phyloP scores from a whole-genome alignment of 1,284 basidiomycete genomes.

The Moniliophthora roreri region DNA sequence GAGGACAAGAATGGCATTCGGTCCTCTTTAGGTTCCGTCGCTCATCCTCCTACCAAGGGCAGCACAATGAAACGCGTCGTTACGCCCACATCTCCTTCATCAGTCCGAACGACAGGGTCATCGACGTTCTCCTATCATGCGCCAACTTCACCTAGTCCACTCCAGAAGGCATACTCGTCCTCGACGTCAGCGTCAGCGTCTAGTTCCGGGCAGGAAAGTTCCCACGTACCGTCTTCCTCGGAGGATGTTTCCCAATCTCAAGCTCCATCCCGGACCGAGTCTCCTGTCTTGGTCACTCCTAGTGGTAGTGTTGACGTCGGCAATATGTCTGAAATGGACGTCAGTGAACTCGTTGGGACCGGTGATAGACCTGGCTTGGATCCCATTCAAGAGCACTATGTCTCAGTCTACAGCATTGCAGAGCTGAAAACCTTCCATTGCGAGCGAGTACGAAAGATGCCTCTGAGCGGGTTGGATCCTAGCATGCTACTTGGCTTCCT shows the following conservation, averaged over 20 bases:
- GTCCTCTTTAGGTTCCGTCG: neutral
- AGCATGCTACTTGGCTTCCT: conserved; percentile 97
- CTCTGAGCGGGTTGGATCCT: conserved; percentile 87
- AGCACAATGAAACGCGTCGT: neutral
- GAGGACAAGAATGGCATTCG: neutral
- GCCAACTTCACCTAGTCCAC: conserved; percentile 55
- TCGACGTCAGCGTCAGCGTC: conserved; percentile 37
- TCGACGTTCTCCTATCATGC: conserved; percentile 44
- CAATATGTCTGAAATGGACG: conserved; percentile 32
- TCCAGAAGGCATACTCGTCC: conserved; percentile 57
- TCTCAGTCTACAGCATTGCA: conserved; percentile 43
- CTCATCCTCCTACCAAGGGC: conserved; percentile 1
- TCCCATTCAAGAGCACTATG: conserved; percentile 38
- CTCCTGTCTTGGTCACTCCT: conserved; percentile 16
- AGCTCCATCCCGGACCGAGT: conserved; percentile 10
- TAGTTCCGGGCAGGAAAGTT: conserved; percentile 27
- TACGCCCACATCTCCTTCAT: conserved; percentile 54
- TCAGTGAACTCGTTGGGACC: conserved; percentile 34
- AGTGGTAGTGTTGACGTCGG: conserved; percentile 25
- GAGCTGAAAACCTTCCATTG: conserved; percentile 92
- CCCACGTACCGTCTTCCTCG: conserved; percentile 21
- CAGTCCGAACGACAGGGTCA: conserved; percentile 51
- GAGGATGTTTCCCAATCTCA: conserved; percentile 5
- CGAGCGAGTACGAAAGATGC: conserved; percentile 92
- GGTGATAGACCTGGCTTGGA: conserved; percentile 21